phyloP scores from a whole-genome alignment of 768 basidiomycete species.

The Boletus rubroflammeus region DNA sequence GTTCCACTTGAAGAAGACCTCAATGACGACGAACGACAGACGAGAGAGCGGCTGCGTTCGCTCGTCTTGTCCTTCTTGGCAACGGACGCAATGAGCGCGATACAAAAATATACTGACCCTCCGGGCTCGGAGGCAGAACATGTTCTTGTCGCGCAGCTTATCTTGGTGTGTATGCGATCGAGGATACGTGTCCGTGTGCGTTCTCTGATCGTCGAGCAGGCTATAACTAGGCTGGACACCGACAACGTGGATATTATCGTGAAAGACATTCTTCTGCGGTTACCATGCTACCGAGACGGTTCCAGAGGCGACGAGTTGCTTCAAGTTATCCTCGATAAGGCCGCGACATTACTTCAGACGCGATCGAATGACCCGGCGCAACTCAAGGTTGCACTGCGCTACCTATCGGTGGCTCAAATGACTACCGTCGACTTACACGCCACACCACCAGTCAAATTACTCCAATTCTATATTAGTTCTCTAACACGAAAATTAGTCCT shows the following conservation, averaged over 20 bases:
- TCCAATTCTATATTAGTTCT: constrained; percentile 50
- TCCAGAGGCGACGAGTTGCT: constrained; percentile 40
- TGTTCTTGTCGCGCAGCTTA: constrained; percentile 44
- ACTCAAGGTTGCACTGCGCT: constrained; percentile 38
- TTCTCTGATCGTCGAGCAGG: constrained; percentile 35
- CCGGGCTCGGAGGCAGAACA: constrained; percentile 45
- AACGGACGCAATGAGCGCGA: constrained; percentile 45
- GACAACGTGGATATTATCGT: constrained; percentile 46
- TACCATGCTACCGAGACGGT: constrained; percentile 42
- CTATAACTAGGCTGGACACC: constrained; percentile 42
- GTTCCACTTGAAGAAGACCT: constrained; percentile 45
- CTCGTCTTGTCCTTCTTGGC: constrained; percentile 60
- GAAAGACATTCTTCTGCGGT: constrained; percentile 48
- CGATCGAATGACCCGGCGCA: constrained; percentile 29
- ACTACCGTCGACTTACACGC: constrained; percentile 41
- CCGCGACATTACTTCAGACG: constrained; percentile 31
- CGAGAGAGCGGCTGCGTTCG: constrained; percentile 53
- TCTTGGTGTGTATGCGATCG: constrained; percentile 40
- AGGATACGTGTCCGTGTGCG: background rate
- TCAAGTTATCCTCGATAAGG: constrained; percentile 37
- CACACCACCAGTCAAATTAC: constrained; percentile 42
- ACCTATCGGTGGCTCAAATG: constrained; percentile 45
- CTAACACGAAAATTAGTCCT: constrained; percentile 45
- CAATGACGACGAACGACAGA: constrained; percentile 57
- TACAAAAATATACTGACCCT: constrained; percentile 43